These are phyloP conservation scores for Candida tropicalis DNA, from an alignment of 1,139 yeast genomes.

Conservation along the genomic window DNA sequence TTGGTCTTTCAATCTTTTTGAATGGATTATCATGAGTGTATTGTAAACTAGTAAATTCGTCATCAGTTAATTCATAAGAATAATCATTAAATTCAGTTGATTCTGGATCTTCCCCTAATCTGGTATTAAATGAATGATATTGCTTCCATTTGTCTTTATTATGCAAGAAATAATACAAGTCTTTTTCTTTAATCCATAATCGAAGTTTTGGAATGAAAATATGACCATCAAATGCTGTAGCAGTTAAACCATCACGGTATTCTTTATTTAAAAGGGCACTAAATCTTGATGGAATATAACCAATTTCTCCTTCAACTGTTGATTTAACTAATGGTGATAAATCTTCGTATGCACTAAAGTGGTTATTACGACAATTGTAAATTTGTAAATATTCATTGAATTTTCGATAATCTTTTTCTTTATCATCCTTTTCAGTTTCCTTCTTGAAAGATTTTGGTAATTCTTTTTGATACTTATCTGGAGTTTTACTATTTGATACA, in stretches of 20 bases:
- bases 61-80: constrained; percentile 25
- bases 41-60: constrained; percentile 22
- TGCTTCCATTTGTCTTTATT: constrained; percentile 30
- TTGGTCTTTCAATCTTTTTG: constrained; percentile 11
- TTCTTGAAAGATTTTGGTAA: constrained; percentile 10
- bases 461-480: constrained; percentile 28
- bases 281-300: constrained; percentile 38
- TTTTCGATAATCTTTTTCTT: constrained; percentile 5
- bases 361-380: constrained; percentile 37
- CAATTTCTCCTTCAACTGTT: constrained; percentile 41
- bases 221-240: constrained; percentile 24
- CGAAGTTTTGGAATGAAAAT: constrained; percentile 35
- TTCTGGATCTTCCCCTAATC: constrained; percentile 15
- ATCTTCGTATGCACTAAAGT: constrained; percentile 26
- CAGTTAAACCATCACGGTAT: constrained; percentile 30
- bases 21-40: constrained; percentile 19
- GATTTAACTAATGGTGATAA: constrained; percentile 29
- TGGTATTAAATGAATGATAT: constrained; percentile 28
- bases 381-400: constrained; percentile 22
- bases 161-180: constrained; percentile 21
- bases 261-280: constrained; percentile 32
- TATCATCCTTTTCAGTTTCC: background rate
- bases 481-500: constrained; percentile 30
- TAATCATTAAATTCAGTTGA: constrained; percentile 14
- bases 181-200: constrained; percentile 32